Evolutionary conservation across 352 stramenopile species (phyloP), one percentile per base, ranked within the genome.

Genomic region (Globisporangium spiculum): DNA sequence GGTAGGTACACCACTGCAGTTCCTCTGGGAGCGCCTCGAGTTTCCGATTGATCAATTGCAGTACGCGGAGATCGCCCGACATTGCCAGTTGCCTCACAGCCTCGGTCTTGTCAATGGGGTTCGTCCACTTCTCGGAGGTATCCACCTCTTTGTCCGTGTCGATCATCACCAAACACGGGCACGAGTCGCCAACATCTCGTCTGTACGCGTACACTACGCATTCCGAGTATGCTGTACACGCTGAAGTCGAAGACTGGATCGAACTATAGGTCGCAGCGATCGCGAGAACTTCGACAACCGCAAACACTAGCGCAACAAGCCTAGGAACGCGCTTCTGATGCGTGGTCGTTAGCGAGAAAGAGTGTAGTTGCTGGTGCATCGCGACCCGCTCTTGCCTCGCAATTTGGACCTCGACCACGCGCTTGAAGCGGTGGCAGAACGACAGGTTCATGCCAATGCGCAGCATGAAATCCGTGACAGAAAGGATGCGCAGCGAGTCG

Each of bases 111-210:
- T 82, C 73, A 27, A 70, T 12, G 0, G 73, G 75, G 41, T 77
- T n/a, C 1, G 66, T 71, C 75, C 75, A 80, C n/a, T 82, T 73
- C 14, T 73, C 65, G 30, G 75, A 84, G 7, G 69, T 77, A 26
- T 65, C 74, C 16, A 75, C 70, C 1, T 66, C 63, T 8, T 27
- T 59, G 22, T 79, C 36, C 3, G 58, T 71, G 58, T 79, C 75
- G 14, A 82, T 71, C 0, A 82, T 34, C 6, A 72, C 69, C 52
- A 69, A 41, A 52, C 75, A 84, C 1, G 77, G 77, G 63, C 77
- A 81, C 20, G 52, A 26, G 1, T 57, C 32, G 5, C 53, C 56
- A 0, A 54, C 24, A 3, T 32, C 16, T 2, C 5, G 72, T 16
- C 65, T 65, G 20, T 80, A 73, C 1, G 69, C 71, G 32, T 67